Base-by-base conservation (phyloP, 2,329 filamentous ascomycete species). In the Colletotrichum orchidophilum region DNA sequence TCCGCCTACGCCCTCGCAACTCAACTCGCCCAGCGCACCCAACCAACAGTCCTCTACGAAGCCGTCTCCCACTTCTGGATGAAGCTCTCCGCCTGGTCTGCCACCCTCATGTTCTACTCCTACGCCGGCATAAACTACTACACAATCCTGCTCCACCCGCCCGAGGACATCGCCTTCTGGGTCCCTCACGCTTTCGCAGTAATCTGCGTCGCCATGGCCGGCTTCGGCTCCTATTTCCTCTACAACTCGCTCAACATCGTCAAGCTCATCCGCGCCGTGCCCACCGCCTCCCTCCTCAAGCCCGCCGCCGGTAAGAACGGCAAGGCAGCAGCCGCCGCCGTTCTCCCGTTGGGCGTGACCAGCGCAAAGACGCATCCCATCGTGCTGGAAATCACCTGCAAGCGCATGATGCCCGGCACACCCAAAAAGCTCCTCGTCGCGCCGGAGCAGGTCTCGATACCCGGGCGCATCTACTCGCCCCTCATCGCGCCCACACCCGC, bases 1-100 rank as follows among this genome's bases (percentile, higher is more conserved):
- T 58, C 64, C 18, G 75, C 75, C 77, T 85, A 82, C 75, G 84
- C 81, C 64, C 90, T 87, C 80, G 84, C 86, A 75, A 86, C 86
- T 72, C 86, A 85, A 70, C 85, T 94, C 46, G 87, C 88, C 15
- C 82, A 83, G 69, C 87, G 88, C 73, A 77, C 84, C n/a, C 81
- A 84, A 1, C 85, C 87, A 5, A 90, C 91, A 8, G 80, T 88
- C 3, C 83, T 94, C 53, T 94, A 93, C 82, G 85, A 91, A 75
- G 87, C 88, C 1, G 89, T 90, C 15, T 90, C 90, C 1, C 91
- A 93, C 76, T 87, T 87, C 67, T 85, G 86, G 80, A 92, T 91
- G 79, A 86, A 92, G 73, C 77, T 88, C 74, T 87, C 88, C 55
- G 89, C 88, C 77, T 91, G 91, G 79, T 79, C 82, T 15, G 86